Evolutionary conservation across 2,329 filamentous ascomycete species (phyloP), one percentile per base, ranked within the genome.

Genomic region (Nigrospora sphaerica): DNA sequence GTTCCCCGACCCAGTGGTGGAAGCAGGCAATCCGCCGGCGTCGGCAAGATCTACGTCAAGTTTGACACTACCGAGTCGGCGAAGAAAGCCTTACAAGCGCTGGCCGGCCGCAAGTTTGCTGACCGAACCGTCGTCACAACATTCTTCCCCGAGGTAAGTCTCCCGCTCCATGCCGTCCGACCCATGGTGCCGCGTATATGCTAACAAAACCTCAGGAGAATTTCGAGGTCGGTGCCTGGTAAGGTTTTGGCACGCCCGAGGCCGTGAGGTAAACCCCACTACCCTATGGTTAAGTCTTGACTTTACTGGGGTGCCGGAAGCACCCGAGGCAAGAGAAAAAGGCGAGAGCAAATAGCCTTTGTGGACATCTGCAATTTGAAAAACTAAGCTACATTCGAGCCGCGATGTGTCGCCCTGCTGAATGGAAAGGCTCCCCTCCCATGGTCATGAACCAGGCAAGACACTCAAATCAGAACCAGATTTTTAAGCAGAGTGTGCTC

Each of bases 21-120:
- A 42, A 88, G 83, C 64, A 82, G 90, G 57, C 86, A 93, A 62
- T 88, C 85, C 18, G 80, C 88, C 31, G 93, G 93, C 40, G 90
- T 98, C 18, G 93, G 93, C 63, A 98, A 97, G 76, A 97, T 99
- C 56, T 98, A 85, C 63, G 85, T 98, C 72, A 97, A 96, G 65
- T 98, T 89, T 61, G 88, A 93, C 53, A 80, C 75, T 3, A 71
- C 79, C 3, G 88, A 90, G 43, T 81, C 84, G 10, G 88, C 92
- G 17, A 85, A 86, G 52, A 91, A 88, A 60, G 95, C 93, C 9
- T 74, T 98, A 47, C 83, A 85, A 58, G 85, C 89, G n/a, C 74
- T 99, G 57, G 93, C 95, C 31, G 93, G 93, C 40, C 80, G 95
- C 54, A 96, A 97, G 65, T 99, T 98, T 64, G 88, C 91, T 1